Evolutionary conservation across 768 basidiomycete species (phyloP), one percentile per base, ranked within the genome.

Genomic region (Leucocoprinus leucothites): DNA sequence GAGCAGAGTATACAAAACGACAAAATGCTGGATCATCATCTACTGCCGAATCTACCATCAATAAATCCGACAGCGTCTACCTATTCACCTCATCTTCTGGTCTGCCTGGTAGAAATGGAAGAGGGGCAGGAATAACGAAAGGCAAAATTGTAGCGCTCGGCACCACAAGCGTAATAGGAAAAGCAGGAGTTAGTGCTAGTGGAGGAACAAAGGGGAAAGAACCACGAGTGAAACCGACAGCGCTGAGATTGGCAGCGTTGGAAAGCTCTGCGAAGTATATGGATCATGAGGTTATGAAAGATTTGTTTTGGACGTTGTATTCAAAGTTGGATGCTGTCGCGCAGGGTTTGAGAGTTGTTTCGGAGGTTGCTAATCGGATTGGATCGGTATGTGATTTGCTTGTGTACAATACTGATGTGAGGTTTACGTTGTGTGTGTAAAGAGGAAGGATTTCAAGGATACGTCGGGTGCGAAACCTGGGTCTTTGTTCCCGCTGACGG

Each of bases 251-350:
- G 24, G 78, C 85, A 16, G 87, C 87, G 1, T 68, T 93, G 59
- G 92, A 93, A 63, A 82, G 85, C 6, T 82, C 86, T 16, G 74
- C 84, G 0, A 89, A 86, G 58, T 80, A 83, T 28, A 74, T 78
- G 16, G 91, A 97, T 62, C 90, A 92, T 57, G 94, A 96, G 64
- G 88, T 89, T 13, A 68, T 99, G 51, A 80, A 76, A 57, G 97
- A 98, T 68, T 77, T 99, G 34, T 98, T 98, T 69, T 98, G 96
- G 96, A 97, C 96, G 1, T 66, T 96, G 14, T 99, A 93, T 67
- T 97, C 94, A 14, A 98, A 99, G 69, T 65, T 99, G 45, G 88
- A 94, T 64, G 97, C 97, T 26, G 90, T 98, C 18, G 80, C 89
- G 13, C 95, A 99, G 67, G 92, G 95, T 9, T 74, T 97, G 58